These are phyloP conservation scores for Colletotrichum cereale DNA, from an alignment of 2,329 filamentous ascomycete species.

Conservation along the genomic window DNA sequence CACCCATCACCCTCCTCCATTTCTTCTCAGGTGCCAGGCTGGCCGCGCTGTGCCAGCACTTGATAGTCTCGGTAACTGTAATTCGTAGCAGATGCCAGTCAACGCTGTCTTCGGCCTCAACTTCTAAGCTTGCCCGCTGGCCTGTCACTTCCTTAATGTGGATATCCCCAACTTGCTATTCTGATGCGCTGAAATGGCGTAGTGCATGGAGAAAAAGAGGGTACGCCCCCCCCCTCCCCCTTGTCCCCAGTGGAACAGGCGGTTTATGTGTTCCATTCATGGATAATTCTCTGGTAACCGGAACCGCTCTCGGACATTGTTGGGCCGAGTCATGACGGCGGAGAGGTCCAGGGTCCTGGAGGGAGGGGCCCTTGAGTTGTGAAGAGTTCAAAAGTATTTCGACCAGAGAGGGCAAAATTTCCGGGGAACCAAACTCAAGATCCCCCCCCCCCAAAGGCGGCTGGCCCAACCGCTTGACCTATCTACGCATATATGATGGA, in stretches of 20 bases:
- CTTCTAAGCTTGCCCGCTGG: neutral
- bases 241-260: conserved; percentile 20
- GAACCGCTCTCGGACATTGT: conserved; percentile 32
- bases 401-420: conserved; percentile 19
- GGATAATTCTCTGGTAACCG: conserved; percentile 34
- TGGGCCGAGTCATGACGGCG: conserved; percentile 33
- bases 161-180: conserved; percentile 23
- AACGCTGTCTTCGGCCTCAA: neutral
- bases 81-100: neutral
- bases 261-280: conserved; percentile 29
- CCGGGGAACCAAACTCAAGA: conserved; percentile 33
- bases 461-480: neutral
- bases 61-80: neutral
- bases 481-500: neutral
- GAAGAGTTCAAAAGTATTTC: neutral
- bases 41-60: conserved; percentile 3
- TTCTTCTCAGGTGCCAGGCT: neutral
- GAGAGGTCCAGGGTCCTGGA: neutral
- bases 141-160: conserved; percentile 19
- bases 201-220: conserved; percentile 6
- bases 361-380: neutral
- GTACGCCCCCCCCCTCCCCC: conserved; percentile 7
- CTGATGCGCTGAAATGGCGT: neutral
- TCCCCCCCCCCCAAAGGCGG: neutral
- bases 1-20: neutral